Conservation (phyloP, 1,284 basidiomycete species). For the Phellopilus nigrolimitatus region DNA sequence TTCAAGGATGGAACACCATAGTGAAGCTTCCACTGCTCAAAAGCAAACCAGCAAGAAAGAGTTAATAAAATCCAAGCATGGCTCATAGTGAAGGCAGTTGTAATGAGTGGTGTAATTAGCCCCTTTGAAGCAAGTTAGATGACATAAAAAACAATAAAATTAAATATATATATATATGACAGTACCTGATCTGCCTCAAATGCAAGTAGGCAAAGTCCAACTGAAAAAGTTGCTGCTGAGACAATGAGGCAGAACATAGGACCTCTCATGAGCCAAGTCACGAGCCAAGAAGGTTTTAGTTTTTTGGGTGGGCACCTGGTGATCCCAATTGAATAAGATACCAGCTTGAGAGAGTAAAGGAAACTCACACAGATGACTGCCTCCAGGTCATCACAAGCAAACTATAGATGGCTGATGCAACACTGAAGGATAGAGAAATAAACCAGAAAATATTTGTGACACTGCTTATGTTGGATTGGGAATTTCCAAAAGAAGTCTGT, state of each 20-base stretch:
- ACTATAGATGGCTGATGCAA: conserved; percentile 11
- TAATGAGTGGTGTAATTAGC: background rate
- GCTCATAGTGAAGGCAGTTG: background rate
- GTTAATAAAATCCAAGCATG: background rate
- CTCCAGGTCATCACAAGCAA: conserved; percentile 11
- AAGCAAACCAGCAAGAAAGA: background rate
- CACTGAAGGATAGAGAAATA: conserved; percentile 10
- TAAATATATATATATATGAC: too few species aligned
- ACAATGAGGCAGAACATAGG: too few species aligned
- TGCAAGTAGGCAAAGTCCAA: too few species aligned
- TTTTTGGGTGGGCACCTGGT: background rate
- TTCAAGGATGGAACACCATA: too few species aligned
- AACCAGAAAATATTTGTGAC: conserved; percentile 5
- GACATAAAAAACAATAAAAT: conserved; percentile 1
- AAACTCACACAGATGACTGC: too few species aligned
- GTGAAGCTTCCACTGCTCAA: conserved; percentile 6
- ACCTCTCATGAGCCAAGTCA: background rate
- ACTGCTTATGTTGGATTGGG: background rate
- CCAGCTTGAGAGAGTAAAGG: conserved; percentile 7
- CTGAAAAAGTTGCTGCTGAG: too few species aligned
- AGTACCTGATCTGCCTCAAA: too few species aligned
- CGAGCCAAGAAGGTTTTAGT: background rate
- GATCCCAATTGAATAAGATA: background rate
- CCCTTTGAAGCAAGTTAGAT: background rate
- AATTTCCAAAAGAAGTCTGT: background rate